Conservation (phyloP, 2,329 filamentous ascomycete genomes). For the Colletotrichum viniferum region DNA sequence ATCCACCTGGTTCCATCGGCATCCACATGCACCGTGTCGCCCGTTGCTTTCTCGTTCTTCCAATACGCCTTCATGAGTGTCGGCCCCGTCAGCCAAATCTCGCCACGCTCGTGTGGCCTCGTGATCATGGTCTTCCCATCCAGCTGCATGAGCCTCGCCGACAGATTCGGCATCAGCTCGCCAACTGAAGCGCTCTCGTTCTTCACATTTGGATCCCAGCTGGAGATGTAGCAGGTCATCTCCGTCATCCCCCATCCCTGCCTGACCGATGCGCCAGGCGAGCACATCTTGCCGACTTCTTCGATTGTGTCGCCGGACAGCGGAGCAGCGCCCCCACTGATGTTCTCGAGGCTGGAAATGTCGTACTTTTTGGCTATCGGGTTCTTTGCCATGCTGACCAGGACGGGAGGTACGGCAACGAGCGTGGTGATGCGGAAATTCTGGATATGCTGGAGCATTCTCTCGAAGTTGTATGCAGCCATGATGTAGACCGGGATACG, state of each 20-base stretch:
- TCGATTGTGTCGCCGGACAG: neutral
- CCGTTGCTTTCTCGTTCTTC: neutral
- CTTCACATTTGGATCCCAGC: neutral
- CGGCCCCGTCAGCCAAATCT: neutral
- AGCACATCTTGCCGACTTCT: neutral
- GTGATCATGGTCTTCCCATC: neutral
- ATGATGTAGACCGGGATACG: neutral
- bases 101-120: neutral
- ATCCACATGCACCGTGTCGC: neutral
- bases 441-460: neutral
- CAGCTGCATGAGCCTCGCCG: neutral
- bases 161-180: neutral
- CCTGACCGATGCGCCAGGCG: neutral
- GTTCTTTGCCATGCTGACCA: neutral
- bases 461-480: neutral
- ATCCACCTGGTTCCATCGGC: neutral
- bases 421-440: neutral
- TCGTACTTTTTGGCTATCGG: neutral
- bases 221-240: neutral
- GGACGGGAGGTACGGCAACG: neutral
- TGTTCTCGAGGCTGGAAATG: neutral
- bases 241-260: conserved; percentile 1
- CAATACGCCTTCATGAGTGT: neutral
- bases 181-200: neutral
- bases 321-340: neutral